These are phyloP conservation scores for Populus pruinosa DNA, from an alignment of 345 rosid genomes.

Conservation along the genomic window DNA sequence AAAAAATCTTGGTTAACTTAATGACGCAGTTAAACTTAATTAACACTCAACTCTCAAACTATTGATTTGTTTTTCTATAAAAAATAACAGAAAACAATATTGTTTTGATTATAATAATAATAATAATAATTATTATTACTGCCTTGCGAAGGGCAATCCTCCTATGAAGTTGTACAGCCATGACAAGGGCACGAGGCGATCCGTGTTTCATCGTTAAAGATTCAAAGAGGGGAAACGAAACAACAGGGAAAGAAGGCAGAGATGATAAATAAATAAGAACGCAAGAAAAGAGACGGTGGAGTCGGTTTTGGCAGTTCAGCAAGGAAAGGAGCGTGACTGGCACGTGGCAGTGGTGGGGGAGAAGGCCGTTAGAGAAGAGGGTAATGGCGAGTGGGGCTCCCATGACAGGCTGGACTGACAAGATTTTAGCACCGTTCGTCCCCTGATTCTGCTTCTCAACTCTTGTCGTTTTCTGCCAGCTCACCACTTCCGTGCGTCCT, in stretches of 20 bases:
- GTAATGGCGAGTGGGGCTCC: constrained; percentile 10
- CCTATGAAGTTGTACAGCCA: too few relatives aligned
- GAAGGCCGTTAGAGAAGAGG: constrained; percentile 29
- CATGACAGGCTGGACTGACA: constrained; percentile 56
- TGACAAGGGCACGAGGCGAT: neutral
- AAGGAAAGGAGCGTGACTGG: constrained; percentile 16
- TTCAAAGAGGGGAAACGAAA: neutral
- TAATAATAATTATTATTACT: too few relatives aligned
- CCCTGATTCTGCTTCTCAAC: constrained; percentile 34
- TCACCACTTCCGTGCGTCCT: constrained; percentile 45
- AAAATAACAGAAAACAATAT: too few relatives aligned
- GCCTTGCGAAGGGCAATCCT: too few relatives aligned
- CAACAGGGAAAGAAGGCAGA: neutral
- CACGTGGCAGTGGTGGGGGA: constrained; percentile 32
- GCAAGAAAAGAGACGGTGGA: constrained; percentile 20
- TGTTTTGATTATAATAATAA: too few relatives aligned
- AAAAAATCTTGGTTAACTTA: too few relatives aligned
- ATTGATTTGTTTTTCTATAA: too few relatives aligned
- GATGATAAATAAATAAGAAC: neutral
- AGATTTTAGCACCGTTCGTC: constrained; percentile 31
- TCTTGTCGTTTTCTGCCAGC: constrained; percentile 52
- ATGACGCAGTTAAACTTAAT: too few relatives aligned
- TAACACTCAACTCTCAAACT: too few relatives aligned
- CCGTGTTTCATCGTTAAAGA: neutral
- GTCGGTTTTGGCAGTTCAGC: constrained; percentile 34